Conservation (phyloP, 2,329 filamentous ascomycete species). For the Fusarium sp. region DNA sequence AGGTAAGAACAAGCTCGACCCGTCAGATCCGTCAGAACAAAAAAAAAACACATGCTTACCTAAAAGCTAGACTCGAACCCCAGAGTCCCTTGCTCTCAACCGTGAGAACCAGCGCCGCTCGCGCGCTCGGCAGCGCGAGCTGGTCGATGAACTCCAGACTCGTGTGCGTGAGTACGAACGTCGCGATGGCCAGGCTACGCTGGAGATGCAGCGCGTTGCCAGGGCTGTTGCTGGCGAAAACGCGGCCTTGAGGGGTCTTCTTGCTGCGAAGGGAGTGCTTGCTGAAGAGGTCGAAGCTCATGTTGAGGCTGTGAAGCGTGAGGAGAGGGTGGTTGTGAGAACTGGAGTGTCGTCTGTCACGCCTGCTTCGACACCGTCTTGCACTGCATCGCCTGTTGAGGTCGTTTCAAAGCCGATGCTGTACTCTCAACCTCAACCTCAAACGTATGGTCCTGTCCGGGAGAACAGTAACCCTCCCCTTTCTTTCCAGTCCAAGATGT, state of each 20-base stretch:
- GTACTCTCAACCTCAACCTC: constrained; percentile 3
- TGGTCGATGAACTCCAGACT: constrained; percentile 58
- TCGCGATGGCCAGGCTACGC: constrained; percentile 58
- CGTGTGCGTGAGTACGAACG: constrained; percentile 59
- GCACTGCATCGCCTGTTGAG: constrained; percentile 17
- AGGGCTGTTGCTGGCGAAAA: constrained; percentile 60
- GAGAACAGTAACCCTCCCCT: background rate
- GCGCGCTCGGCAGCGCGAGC: constrained; percentile 59
- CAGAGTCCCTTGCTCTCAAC: constrained; percentile 48
- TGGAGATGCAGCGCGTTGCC: constrained; percentile 63
- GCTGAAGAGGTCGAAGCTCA: constrained; percentile 41
- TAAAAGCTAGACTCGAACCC: constrained; percentile 37
- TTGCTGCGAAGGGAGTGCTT: constrained; percentile 39
- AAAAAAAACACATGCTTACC: constrained; percentile 4
- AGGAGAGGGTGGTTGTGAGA: background rate
- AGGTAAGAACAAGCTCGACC: constrained; percentile 4
- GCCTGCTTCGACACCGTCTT: constrained; percentile 25
- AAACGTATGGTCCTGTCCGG: background rate
- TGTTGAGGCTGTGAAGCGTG: constrained; percentile 23
- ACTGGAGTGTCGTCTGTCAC: constrained; percentile 1
- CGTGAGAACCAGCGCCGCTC: constrained; percentile 63
- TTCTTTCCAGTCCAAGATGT: background rate
- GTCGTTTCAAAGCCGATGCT: constrained; percentile 8
- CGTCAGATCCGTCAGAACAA: background rate
- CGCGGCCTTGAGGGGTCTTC: constrained; percentile 52